Percentiles rank a stretch among this genome's conserved stretches.
phyloP scores from a whole-genome alignment of 306 rosid species.

The Pterocarpus santalinus region DNA sequence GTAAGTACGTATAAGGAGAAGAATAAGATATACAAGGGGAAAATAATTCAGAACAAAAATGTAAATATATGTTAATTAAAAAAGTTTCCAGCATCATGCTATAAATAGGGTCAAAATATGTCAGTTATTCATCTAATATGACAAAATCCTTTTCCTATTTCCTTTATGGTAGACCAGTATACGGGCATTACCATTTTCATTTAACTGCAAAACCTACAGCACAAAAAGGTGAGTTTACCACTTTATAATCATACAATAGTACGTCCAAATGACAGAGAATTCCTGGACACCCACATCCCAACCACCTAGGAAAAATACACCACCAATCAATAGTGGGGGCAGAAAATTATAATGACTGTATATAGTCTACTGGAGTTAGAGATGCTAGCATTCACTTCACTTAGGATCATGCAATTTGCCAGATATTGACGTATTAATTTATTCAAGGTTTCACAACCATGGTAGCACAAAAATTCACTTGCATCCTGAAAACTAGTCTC shows the following conservation, averaged over 20 bases:
- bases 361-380: background rate
- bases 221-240: constrained; percentile 1
- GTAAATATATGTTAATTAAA: background rate
- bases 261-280: constrained; percentile 4
- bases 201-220: constrained; percentile 33
- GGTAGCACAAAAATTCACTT: constrained; percentile 22
- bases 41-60: background rate
- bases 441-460: constrained; percentile 13
- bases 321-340: constrained; percentile 5
- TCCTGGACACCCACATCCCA: background rate
- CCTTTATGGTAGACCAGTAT: background rate
- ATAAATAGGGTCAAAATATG: constrained; percentile 1
- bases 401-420: constrained; percentile 17
- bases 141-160: background rate
- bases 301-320: background rate
- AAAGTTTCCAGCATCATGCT: background rate
- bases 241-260: constrained; percentile 1
- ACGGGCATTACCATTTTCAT: background rate
- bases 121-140: background rate
- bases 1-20: constrained; percentile 35
- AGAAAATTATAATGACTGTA: constrained; percentile 27
- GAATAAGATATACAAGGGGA: constrained; percentile 1
- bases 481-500: constrained; percentile 26
- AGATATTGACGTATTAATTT: background rate
- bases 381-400: background rate